Base-by-base conservation (phyloP, 371 early-diverging fungal genomes). In the Mucor ambiguus region DNA sequence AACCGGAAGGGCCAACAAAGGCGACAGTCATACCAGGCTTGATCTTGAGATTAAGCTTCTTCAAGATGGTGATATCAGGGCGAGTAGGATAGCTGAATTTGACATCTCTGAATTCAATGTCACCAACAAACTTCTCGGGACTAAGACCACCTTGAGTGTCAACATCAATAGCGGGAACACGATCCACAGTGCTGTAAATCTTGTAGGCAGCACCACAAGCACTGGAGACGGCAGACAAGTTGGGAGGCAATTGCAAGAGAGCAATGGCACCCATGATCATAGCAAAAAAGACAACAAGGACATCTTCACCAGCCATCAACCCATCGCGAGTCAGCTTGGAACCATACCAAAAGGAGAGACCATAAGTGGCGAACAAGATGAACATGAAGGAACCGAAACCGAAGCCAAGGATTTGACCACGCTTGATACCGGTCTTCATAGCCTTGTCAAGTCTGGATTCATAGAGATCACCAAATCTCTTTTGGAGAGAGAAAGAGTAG, bases 321-420 rank as follows among this genome's bases (percentile, higher is more conserved):
- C 74, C 77, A 3, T 83, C 64, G 37, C 78, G 70, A 49, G 88
- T 84, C 29, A 90, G 79, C 44, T 72, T 76, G 22, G 86, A 68
- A 60, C 94, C 95, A 61, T 90, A 93, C 89, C 89, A 94, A 83
- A 94, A 94, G 7, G 90, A 89, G 5, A 94, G 83, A 14, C 90
- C 84, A 54, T 92, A 92, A 16, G 88, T 85, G 38, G 78, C 64
- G 62, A 89, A 92, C 52, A 93, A 69, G 46, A 84, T 77, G 26
- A 89, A 85, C 81, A 87, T 83, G 63, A 91, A 87, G 20, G 65
- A 44, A 12, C 89, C 92, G 57, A 91, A 79, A 32, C 90, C 87
- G 5, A 79, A 16, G 28, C 89, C 91, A 33, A 81, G 73, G n/a
- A 80, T 69, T 26, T 62, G 35, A 43, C 82, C 85, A 56, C 87